Evolutionary conservation across 176 grass and related monocot genomes (phyloP), one percentile per base, ranked within the genome.

Genomic region (Musa acuminata): DNA sequence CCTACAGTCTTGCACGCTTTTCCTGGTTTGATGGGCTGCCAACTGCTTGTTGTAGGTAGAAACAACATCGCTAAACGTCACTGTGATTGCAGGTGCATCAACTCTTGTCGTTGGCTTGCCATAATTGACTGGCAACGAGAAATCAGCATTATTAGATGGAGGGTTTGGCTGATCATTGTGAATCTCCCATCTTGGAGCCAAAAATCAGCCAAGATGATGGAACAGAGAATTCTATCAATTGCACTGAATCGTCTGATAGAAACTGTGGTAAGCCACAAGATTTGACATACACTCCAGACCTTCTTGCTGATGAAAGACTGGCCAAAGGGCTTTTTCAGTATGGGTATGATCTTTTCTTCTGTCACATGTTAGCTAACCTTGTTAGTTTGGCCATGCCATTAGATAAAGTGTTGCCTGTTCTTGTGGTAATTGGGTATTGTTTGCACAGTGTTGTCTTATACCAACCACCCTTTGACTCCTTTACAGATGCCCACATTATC

Each of bases 81-180:
- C 89, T 51, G 78, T 91, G 80, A 60, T 80, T 99, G 88, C 90
- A 94, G 95, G 95, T 99, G 77, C 75, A 53, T 89, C 58, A 63
- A 25, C 64, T 92, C 75, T 77, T 88, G 78, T 87, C 9, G 83
- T 85, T 84, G 71, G 54, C 79, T 62, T 82, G 51, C 57, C 52
- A 59, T 67, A 80, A 69, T 27, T 66, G 74, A 21, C 55, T 79
- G 53, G 74, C 1, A 8, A 27, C 27, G 21, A 70, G 76, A 71
- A 72, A 72, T 63, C 71, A 72, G 51, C 16, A 29, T 71, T 43
- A 43, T 43, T 71, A 84, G 19, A 92, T 92, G 90, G 87, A 75
- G 0, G 59, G 74, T 64, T 76, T 82, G 53, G 27, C 66, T 53
- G 21, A 75, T 72, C 80, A 73, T 23, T 11, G 52, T 5, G 84